phyloP scores from a whole-genome alignment of 129 eudicot species.

The Saussurea involucrata region DNA sequence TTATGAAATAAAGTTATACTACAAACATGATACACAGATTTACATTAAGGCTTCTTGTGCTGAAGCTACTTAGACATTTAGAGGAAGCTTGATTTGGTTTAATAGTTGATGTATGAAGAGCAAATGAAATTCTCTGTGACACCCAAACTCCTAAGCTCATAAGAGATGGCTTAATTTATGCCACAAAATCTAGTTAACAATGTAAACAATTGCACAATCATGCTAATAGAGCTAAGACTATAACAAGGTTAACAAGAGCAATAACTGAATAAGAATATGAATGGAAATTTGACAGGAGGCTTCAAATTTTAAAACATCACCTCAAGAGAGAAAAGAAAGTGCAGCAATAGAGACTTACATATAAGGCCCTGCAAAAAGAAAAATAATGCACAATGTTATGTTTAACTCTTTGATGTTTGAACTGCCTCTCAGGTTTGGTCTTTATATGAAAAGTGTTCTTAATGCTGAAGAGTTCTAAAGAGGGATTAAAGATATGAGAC shows the following conservation, averaged over 20 bases:
- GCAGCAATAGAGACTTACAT: constrained; percentile 58
- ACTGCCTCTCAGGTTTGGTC: too few relatives aligned
- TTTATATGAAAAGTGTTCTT: too few relatives aligned
- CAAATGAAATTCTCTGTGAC: not conserved
- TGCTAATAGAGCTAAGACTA: not conserved
- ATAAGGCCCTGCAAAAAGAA: constrained; percentile 81
- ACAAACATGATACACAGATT: not conserved
- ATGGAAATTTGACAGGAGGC: not conserved
- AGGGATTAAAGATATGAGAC: not conserved
- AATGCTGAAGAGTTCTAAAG: not conserved
- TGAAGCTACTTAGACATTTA: not conserved
- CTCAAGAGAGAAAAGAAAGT: constrained; percentile 11
- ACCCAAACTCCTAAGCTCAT: not conserved
- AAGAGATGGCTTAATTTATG: not conserved
- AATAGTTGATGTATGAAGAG: not conserved
- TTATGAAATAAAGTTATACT: not conserved
- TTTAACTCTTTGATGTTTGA: not conserved
- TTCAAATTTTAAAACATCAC: constrained; percentile 17
- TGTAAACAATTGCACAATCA: not conserved
- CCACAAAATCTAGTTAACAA: not conserved
- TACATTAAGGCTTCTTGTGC: not conserved
- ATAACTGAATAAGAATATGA: not conserved
- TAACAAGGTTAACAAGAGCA: not conserved
- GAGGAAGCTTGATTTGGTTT: not conserved
- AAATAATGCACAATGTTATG: not conserved